phyloP scores from a whole-genome alignment of 306 rosid genomes.

The Castanea crenata region DNA sequence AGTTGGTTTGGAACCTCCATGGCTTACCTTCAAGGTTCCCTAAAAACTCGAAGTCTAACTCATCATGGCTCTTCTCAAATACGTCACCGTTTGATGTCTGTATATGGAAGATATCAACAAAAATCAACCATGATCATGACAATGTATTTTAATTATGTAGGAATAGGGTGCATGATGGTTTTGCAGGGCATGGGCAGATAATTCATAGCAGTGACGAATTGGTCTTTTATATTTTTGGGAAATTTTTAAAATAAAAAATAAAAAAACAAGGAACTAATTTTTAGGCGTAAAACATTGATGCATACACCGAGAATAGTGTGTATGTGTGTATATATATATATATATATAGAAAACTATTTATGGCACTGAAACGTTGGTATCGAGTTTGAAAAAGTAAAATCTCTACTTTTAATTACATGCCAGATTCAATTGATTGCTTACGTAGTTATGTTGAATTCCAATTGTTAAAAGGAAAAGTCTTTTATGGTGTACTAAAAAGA shows the following conservation, averaged over 20 bases:
- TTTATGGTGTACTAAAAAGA: neutral
- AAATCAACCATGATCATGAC: constrained; percentile 11
- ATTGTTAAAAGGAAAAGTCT: too few species aligned
- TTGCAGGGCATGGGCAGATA: constrained; percentile 1
- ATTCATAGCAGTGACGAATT: neutral
- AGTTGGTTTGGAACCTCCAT: constrained; percentile 92
- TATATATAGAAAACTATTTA: too few species aligned
- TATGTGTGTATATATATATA: too few species aligned
- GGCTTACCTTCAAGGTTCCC: constrained; percentile 83
- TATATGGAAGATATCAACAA: neutral
- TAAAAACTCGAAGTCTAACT: constrained; percentile 87
- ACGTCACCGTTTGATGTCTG: constrained; percentile 93
- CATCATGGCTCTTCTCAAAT: constrained; percentile 84
- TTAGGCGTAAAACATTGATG: too few species aligned
- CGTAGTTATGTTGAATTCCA: too few species aligned
- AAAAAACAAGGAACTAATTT: neutral
- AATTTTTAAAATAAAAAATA: neutral
- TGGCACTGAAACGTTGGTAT: too few species aligned
- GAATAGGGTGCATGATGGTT: neutral
- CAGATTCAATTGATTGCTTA: too few species aligned
- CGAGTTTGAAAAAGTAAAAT: neutral
- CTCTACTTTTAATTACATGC: neutral
- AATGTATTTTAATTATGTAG: neutral
- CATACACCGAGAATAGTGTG: neutral
- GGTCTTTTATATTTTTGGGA: neutral